Evolutionary conservation across 768 basidiomycete genomes (phyloP), one percentile per base, ranked within the genome.

Genomic region (Dentipellis sp.): DNA sequence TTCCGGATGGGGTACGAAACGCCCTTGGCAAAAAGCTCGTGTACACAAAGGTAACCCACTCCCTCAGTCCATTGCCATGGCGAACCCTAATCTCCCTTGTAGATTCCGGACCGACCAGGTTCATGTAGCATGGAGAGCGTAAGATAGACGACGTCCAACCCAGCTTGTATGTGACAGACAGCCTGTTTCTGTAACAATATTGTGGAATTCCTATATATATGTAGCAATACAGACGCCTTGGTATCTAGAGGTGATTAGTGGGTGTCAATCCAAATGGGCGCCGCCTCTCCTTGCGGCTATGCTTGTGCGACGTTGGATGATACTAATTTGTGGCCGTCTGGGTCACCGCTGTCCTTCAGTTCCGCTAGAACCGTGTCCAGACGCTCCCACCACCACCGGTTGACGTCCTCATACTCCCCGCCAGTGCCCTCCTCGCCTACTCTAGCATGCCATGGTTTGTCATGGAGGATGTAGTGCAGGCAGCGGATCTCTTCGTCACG

Each of bases 41-140:
- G 92, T 65, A 98, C 94, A 7, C 97, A 99, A 72, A 79, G 95
- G 93, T 90, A 39, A 19, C 10, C 29, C 19, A 52, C 21, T 55
- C n/a, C 52, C 17, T 42, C 54, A 19, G n/a, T 22, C 8, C 23
- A 49, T 57, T 19, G 14, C n/a, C n/a, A 61, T 35, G 49, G 40
- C 57, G 16, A 49, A 14, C 8, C 1, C 21, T 22, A 3, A 50
- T 23, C 3, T 16, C 3, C 19, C 29, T 46, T 56, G 21, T 64
- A 97, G 94, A 67, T 98, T 88, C 72, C 81, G 95, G 59, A 98
- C 95, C 7, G 95, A 98, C 65, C 83, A 95, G 65, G 95, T 97
- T 0, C 81, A 91, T 62, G 87, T 97, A 38, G 75, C 91, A 11
- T 98, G 95, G 95, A 76, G 94, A 63, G 77, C 78, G 40, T 87